Conservation (phyloP, 2,329 filamentous ascomycete genomes). For the Fusarium sterilihyphosum region DNA sequence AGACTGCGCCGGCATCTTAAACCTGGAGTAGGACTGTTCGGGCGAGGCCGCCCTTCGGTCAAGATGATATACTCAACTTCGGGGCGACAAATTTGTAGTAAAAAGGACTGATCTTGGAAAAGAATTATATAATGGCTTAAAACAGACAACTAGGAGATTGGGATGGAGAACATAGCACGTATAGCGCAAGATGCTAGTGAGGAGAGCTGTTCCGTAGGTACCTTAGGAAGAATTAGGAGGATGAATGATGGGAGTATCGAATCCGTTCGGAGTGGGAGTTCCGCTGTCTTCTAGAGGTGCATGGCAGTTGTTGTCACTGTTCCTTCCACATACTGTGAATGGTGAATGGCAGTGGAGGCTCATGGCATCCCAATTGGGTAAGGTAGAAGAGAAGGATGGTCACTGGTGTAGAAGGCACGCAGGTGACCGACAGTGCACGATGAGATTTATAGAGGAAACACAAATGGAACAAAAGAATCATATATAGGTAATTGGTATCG, state of each 20-base stretch:
- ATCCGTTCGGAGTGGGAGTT: not conserved
- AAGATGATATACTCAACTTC: not conserved
- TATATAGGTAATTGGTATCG: constrained; percentile 40
- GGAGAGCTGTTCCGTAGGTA: not conserved
- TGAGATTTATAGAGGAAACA: not conserved
- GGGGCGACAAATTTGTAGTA: not conserved
- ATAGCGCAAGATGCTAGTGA: not conserved
- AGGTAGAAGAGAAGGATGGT: not conserved
- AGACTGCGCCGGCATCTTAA: constrained; percentile 34
- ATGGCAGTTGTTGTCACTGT: not conserved
- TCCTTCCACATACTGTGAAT: not conserved
- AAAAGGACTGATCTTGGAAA: not conserved
- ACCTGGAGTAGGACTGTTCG: not conserved
- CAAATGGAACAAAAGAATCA: not conserved
- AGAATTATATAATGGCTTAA: not conserved
- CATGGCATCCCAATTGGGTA: not conserved
- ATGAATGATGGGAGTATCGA: not conserved
- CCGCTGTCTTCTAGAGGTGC: not conserved
- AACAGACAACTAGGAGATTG: not conserved
- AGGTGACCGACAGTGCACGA: not conserved
- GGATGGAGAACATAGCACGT: not conserved
- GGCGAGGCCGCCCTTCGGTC: not conserved
- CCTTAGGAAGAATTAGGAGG: not conserved
- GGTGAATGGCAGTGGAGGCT: not conserved
- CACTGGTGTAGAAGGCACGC: not conserved